Evolutionary conservation across 208 protist genomes (phyloP), one percentile per base, ranked within the genome.

Genomic region (Ichthyophonus hoferi): DNA sequence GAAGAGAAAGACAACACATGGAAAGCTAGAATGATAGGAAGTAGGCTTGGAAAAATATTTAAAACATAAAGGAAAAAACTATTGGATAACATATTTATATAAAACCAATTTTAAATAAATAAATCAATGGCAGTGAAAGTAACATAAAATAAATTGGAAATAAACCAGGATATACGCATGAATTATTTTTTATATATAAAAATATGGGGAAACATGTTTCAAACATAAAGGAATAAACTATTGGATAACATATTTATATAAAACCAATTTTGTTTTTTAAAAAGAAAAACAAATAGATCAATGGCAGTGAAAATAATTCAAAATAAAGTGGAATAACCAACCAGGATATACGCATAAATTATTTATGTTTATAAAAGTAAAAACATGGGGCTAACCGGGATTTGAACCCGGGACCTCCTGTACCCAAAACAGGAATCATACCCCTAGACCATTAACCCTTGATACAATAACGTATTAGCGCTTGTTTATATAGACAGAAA

Each of bases 391-490:
- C 14, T 67, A 67, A 67, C 50, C 50, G 50, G 50, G 50, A 24
- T 67, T 67, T 67, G 50, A 67, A 67, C 50, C 50, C 50, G 50
- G 50, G 50, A 67, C 50, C 50, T 67, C 50, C 50, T 67, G 50
- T 67, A 67, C 50, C 50, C 50, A 67, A 67, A 67, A 67, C 50
- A 67, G 50, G 50, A 67, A 67, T 67, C 50, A 67, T 67, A 67
- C 50, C 50, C 24, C 50, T 67, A 67, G 50, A 67, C 50, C 50
- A 67, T 67, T 67, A 67, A 7, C 50, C 50, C 50, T n/a, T 24
- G 14, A 67, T 24, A 67, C 24, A 7, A n/a, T n/a, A n/a, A n/a
- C n/a, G n/a, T n/a, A n/a, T n/a, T n/a, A n/a, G n/a, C n/a, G n/a
- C n/a, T n/a, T n/a, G n/a, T n/a, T n/a, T n/a, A n/a, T n/a, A n/a